Base-by-base conservation (phyloP, 2,329 filamentous ascomycete genomes). In the Arthrobotrys conoides region DNA sequence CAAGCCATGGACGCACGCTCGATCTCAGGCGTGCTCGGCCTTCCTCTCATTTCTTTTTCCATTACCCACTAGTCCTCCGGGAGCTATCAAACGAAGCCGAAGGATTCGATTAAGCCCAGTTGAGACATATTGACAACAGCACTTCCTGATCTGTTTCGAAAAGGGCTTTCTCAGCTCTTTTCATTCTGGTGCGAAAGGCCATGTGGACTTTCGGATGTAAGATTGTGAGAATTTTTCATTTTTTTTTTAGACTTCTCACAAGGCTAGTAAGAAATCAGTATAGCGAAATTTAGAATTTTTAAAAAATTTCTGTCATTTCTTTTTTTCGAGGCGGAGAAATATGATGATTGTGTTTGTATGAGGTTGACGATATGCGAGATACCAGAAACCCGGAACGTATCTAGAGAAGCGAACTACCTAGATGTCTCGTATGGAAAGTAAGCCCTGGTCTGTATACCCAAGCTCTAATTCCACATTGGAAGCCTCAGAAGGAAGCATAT, bases 1-100 rank as follows among this genome's bases (percentile, higher is more conserved):
- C 75, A 78, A 72, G 75, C 75, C 51, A 61, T 63, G 66, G 46
- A 22, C 14, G 53, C 67, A 67, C 73, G n/a, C 67, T 53, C 59
- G 73, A 77, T 77, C 73, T 68, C 46, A 61, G 70, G 61, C 59
- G 66, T 67, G 36, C 65, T 70, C 53, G 14, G 16, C n/a, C 8
- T 53, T 12, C 5, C 44, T 6, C n/a, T 14, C 14, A 41, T 48
- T 61, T 22, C 22, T 70, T 61, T 33, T 70, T 61, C 46, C 24
- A 33, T 70, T 61, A 49, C 18, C 24, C 5, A 16, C 38, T 41
- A 65, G 53, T 48, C 33, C 53, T 66, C 57, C 51, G 55, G 70
- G 70, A 63, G 24, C 59, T 61, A 41, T 48, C 69, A 71, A 63
- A 65, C 51, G 70, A 66, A 67, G 51, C 18, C 53, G 36, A 44